Percentiles rank a stretch among this genome's conserved stretches.
These are phyloP conservation scores for Cryphonectria parasitica DNA, from an alignment of 2,329 filamentous ascomycete species.

Conservation along the genomic window DNA sequence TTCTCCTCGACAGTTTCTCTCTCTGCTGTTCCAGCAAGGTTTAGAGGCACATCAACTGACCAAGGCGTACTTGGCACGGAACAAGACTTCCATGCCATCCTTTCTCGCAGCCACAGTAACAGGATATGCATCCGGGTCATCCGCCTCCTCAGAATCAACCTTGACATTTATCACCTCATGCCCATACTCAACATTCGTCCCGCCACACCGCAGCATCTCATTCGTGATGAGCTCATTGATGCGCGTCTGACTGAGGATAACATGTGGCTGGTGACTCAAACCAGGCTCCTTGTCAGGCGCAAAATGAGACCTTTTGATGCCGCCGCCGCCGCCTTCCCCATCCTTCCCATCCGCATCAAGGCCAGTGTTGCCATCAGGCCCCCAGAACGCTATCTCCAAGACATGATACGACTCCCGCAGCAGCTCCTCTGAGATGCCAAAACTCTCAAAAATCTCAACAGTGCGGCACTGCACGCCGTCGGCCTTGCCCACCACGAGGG, in stretches of 20 bases:
- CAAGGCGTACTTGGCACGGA: slow-evolving; percentile 55
- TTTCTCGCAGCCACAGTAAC: slow-evolving; percentile 49
- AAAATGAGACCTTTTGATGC: slow-evolving; percentile 51
- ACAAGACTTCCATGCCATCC: slow-evolving; percentile 44
- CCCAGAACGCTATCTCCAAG: slow-evolving; percentile 62
- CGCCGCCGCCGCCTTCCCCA: slow-evolving; percentile 27
- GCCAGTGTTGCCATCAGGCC: slow-evolving; percentile 34
- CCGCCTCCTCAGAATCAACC: slow-evolving; percentile 49
- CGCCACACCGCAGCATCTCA: slow-evolving; percentile 46
- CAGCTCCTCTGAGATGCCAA: slow-evolving; percentile 57
- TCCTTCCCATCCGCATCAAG: background rate
- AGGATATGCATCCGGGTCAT: slow-evolving; percentile 45
- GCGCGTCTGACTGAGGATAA: slow-evolving; percentile 60
- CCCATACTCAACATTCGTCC: slow-evolving; percentile 57
- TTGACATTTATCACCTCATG: slow-evolving; percentile 53
- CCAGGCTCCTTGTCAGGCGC: slow-evolving; percentile 58
- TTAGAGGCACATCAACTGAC: slow-evolving; percentile 41
- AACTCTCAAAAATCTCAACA: slow-evolving; percentile 65
- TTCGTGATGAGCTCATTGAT: slow-evolving; percentile 59
- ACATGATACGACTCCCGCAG: slow-evolving; percentile 62
- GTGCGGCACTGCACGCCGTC: slow-evolving; percentile 66
- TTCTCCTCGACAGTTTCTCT: too few relatives aligned
- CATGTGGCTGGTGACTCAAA: slow-evolving; percentile 57
- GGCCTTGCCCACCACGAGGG: slow-evolving; percentile 62
- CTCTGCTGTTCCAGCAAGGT: background rate